phyloP scores from a whole-genome alignment of 805 yeast species.

The Metschnikowia bowlesiae region DNA sequence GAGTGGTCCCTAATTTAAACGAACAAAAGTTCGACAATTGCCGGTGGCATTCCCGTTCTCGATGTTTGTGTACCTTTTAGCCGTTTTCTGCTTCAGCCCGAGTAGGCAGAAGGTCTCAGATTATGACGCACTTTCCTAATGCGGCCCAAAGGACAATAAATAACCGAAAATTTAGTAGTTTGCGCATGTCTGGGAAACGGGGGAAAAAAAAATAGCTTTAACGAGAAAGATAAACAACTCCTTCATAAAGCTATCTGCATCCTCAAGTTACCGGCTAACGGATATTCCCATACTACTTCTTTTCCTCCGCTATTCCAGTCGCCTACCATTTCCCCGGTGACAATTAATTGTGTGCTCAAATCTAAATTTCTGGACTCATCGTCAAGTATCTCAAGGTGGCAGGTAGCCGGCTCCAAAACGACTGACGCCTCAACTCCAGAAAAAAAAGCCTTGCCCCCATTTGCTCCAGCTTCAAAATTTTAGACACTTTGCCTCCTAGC shows the following conservation, averaged over 20 bases:
- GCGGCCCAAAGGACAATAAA: constrained; percentile 3
- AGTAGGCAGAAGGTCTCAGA: neutral
- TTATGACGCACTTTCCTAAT: constrained; percentile 5
- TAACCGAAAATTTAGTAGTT: constrained; percentile 1
- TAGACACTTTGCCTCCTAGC: neutral
- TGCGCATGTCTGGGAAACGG: neutral
- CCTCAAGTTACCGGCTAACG: neutral
- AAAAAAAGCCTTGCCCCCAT: neutral
- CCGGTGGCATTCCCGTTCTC: neutral
- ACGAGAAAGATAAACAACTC: constrained; percentile 3
- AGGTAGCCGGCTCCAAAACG: neutral
- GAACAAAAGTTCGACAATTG: neutral
- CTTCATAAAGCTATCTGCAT: constrained; percentile 2
- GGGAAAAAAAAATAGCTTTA: neutral
- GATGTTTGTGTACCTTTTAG: constrained; percentile 9
- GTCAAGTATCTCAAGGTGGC: neutral
- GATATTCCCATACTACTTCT: neutral
- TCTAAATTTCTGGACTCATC: neutral
- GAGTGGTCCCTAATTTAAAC: neutral
- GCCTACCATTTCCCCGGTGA: neutral
- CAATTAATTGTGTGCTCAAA: neutral
- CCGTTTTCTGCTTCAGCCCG: constrained; percentile 7
- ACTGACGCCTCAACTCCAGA: neutral
- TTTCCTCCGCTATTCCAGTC: neutral
- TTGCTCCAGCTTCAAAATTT: neutral